Conservation (phyloP, 2,329 filamentous ascomycete genomes). For the Arthroderma uncinatum region DNA sequence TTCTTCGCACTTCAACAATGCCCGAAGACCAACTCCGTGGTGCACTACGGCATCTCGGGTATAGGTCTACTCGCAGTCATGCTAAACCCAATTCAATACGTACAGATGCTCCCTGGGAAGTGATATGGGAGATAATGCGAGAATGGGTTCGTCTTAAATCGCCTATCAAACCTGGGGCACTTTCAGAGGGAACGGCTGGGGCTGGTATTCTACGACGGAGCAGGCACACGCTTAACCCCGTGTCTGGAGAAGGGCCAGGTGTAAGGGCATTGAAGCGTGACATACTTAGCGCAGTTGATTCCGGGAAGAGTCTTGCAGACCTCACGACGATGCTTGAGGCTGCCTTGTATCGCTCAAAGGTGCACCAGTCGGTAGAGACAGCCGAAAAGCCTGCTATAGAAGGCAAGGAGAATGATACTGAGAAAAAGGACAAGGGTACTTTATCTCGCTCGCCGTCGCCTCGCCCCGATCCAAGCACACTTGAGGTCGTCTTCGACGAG, state of each 20-base stretch:
- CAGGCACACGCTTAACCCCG: constrained; percentile 24
- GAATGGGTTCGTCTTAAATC: constrained; percentile 78
- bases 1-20: constrained; percentile 68
- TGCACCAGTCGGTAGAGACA: constrained; percentile 7
- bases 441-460: neutral
- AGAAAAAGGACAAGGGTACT: neutral
- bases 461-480: constrained; percentile 28
- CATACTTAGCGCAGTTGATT: constrained; percentile 25
- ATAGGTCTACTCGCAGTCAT: constrained; percentile 73
- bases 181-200: constrained; percentile 60
- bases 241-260: constrained; percentile 24
- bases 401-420: neutral
- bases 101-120: constrained; percentile 81
- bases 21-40: constrained; percentile 70
- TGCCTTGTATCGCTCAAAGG: constrained; percentile 31
- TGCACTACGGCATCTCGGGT: constrained; percentile 69
- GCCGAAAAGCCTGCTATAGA: neutral
- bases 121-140: constrained; percentile 85
- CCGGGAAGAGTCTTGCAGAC: constrained; percentile 27
- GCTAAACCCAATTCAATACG: constrained; percentile 83
- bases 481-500: constrained; percentile 69
- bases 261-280: constrained; percentile 28
- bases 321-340: constrained; percentile 36
- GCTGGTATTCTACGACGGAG: constrained; percentile 52
- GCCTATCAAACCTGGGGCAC: constrained; percentile 61